Base-by-base conservation (phyloP, 2,329 filamentous ascomycete species). In the Fusarium abutilonis region DNA sequence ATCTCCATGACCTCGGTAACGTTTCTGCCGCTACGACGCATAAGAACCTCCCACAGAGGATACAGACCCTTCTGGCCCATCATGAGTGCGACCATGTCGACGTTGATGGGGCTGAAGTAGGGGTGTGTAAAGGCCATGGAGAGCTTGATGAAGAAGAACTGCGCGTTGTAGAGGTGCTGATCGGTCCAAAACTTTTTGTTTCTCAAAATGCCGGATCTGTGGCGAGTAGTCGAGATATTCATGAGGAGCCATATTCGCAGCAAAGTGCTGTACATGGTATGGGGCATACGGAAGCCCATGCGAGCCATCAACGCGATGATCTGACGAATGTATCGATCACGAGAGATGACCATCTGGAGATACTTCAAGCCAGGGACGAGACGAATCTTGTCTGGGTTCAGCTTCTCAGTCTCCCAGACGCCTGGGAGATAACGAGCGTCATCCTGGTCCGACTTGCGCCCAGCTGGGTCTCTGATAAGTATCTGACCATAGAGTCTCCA, bases 191-290 rank as follows among this genome's bases (percentile, higher is more conserved):
- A 78, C 0, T 69, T 64, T 9, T 50, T 48, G 71, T 85, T 85
- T 28, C 78, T 78, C 6, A 92, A 73, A 6, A 89, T 76, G 2
- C 77, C 77, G 6, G 80, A 74, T 1, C 91, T 85, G 13, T 82
- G 77, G 1, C 63, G 67, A 45, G 81, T 88, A 13, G 85, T 86
- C 1, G 84, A 77, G 4, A 88, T 77, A 68, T 93, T 90, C 79
- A 92, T 86, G 31, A 91, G 70, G 47, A 90, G 81, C 92, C 92
- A 95, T 15, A 92, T 78, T 70, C 90, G 90, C 68, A 86, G 80
- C 41, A 90, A 75, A 1, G 81, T 79, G 10, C 68, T 46, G 45
- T 77, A 71, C 62, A 82, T 83, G 23, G 74, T 72, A 1, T 60
- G 44, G 0, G 88, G 88, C 48, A 86, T 75, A 9, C 82, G 80